Evolutionary conservation across 768 basidiomycete species (phyloP), one percentile per base, ranked within the genome.

Genomic region (Podaxis sp.): DNA sequence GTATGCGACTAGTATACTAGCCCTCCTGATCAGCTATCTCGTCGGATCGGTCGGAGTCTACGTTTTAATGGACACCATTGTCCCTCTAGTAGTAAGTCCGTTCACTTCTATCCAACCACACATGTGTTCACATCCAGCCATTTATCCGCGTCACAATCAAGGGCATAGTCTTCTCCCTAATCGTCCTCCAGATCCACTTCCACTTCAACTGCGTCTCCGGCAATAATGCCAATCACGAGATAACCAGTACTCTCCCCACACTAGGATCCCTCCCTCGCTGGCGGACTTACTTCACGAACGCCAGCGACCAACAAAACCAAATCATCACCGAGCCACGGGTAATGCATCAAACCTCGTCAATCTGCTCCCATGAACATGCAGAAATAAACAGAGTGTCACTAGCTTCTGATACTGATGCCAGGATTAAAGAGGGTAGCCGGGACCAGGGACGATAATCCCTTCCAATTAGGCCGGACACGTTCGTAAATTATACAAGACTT

Each of bases 141-240:
- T 22, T 30, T 17, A 44, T 44, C 12, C 30, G 7, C 15, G 39
- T 40, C 54, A 56, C 19, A 40, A n/a, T 9, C 33, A 33, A 62
- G 61, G 61, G 61, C 53, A 48, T 62, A 26, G 61, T 62, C 7
- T 62, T 62, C 53, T 36, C 42, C 2, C 52, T 62, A n/a, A 62
- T 62, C 17, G 33, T 62, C 7, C 53, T 62, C 28, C 53, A 62
- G 28, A 62, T 62, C 30, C 52, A 62, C 26, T 40, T 62, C 26
- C 61, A 55, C 46, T 38, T 55, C n/a, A 17, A 28, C 7, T 44
- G 19, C 36, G 19, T 22, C 28, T 7, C 30, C 6, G 19, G 52
- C 26, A 46, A 3, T 0, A 44, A 42, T 33, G 17, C n/a, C 28
- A 11, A n/a, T 8, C 19, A 17, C 22, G 58, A 59, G 19, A 33